These are phyloP conservation scores for Coprinopsis cinerea DNA, from an alignment of 768 basidiomycete genomes.

Conservation along the genomic window DNA sequence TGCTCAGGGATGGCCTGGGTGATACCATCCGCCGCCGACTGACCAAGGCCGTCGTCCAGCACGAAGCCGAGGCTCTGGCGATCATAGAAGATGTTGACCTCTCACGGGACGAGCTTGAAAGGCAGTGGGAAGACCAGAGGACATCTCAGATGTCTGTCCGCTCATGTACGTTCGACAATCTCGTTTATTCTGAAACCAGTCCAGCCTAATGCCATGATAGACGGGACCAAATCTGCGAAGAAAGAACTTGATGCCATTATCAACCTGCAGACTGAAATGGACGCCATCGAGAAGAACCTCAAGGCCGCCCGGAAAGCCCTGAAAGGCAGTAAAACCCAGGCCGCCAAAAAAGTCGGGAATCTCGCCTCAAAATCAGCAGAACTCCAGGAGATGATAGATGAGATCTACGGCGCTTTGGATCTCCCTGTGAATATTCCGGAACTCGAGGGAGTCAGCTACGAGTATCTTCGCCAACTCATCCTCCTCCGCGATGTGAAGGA, in stretches of 20 bases:
- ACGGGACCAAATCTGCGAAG: not conserved
- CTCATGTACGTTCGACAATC: conserved; percentile 20
- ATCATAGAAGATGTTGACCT: conserved; percentile 14
- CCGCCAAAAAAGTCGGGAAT: not conserved
- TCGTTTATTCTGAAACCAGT: too few species aligned
- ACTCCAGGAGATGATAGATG: not conserved
- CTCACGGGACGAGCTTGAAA: conserved; percentile 14
- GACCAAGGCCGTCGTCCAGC: conserved; percentile 14
- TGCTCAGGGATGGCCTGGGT: not conserved
- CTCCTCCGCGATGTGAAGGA: not conserved
- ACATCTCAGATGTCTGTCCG: conserved; percentile 22
- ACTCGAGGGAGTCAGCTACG: not conserved
- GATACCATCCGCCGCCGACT: not conserved
- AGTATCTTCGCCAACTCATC: not conserved
- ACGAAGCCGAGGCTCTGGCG: conserved; percentile 11
- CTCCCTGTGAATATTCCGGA: not conserved
- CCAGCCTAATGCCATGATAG: too few species aligned
- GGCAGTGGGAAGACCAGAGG: conserved; percentile 27
- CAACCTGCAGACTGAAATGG: not conserved
- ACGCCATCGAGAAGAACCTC: not conserved
- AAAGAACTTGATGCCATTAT: not conserved
- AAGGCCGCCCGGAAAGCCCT: not conserved
- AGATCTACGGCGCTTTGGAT: not conserved
- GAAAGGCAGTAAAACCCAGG: not conserved
- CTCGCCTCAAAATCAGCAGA: not conserved